Percentiles rank a stretch among this genome's conserved stretches.
Conservation (phyloP, 2,329 filamentous ascomycete species). For the Fusarium sacchari region DNA sequence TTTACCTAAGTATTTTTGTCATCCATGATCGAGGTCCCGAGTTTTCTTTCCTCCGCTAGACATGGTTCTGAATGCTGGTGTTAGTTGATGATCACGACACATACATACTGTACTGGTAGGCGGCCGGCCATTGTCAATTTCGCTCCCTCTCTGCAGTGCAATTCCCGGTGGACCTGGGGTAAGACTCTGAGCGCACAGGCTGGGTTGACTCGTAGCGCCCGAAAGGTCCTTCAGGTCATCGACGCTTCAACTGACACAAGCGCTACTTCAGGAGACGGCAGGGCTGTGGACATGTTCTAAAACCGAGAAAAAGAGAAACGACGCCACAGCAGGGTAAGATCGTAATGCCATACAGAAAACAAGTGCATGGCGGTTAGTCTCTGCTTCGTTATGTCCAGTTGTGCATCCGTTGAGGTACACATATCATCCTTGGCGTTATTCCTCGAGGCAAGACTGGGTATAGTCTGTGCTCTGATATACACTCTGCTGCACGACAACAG, state of each 20-base stretch:
- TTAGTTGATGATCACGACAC: constrained; percentile 30
- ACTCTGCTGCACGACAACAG: neutral
- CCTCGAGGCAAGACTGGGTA: constrained; percentile 15
- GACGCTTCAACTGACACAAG: constrained; percentile 32
- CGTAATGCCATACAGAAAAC: constrained; percentile 11
- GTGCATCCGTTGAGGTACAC: constrained; percentile 3
- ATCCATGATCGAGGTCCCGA: neutral
- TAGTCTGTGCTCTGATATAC: neutral
- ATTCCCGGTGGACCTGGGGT: constrained; percentile 28
- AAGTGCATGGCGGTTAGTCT: constrained; percentile 21
- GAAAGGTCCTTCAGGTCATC: constrained; percentile 18
- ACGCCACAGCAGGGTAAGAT: constrained; percentile 2
- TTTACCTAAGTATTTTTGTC: neutral
- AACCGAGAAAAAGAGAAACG: constrained; percentile 6
- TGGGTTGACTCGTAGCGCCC: constrained; percentile 17
- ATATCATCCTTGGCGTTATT: constrained; percentile 16
- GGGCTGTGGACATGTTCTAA: neutral
- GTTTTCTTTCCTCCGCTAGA: neutral
- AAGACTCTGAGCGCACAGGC: constrained; percentile 27
- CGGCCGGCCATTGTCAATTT: constrained; percentile 20
- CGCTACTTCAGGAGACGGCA: constrained; percentile 16
- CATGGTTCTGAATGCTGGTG: constrained; percentile 20
- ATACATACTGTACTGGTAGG: too few relatives aligned
- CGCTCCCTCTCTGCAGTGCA: constrained; percentile 3
- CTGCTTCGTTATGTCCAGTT: neutral